A percentile compares a stretch with the other conserved stretches of the same genome.
These are phyloP conservation scores for Eimeria zaria DNA, from an alignment of 169 alveolate species.

Conservation along the genomic window DNA sequence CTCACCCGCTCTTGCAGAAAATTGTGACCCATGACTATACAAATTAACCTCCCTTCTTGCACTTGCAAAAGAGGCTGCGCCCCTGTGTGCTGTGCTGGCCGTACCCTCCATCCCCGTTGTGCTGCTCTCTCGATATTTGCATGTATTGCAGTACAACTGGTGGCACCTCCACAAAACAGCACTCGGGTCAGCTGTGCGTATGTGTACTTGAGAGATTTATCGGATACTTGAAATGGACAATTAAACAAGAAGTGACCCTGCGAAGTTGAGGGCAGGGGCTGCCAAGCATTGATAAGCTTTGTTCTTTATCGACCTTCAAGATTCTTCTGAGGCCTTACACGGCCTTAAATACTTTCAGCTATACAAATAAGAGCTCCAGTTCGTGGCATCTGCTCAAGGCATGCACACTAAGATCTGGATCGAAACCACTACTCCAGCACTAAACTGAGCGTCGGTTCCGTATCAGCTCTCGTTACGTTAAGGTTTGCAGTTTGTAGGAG, in stretches of 20 bases:
- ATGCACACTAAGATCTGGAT: not conserved
- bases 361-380: not conserved
- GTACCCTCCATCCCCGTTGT: not conserved
- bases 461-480: not conserved
- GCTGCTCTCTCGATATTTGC: not conserved
- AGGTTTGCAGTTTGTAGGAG: not conserved
- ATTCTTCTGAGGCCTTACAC: not conserved
- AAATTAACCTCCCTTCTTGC: not conserved
- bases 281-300: not conserved
- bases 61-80: not conserved
- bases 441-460: not conserved
- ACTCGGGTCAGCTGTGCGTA: not conserved
- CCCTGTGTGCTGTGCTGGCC: not conserved
- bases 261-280: not conserved
- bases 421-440: not conserved
- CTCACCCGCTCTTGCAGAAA: not conserved
- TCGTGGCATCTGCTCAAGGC: not conserved
- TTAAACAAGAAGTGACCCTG: not conserved
- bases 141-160: not conserved
- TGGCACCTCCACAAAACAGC: not conserved
- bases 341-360: not conserved
- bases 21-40: not conserved
- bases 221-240: too few relatives aligned
- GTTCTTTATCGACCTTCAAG: not conserved
- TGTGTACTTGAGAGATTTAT: not conserved